These are phyloP conservation scores for Penicillium riverlandense DNA, from an alignment of 495 filamentous ascomycete species.

Conservation along the genomic window DNA sequence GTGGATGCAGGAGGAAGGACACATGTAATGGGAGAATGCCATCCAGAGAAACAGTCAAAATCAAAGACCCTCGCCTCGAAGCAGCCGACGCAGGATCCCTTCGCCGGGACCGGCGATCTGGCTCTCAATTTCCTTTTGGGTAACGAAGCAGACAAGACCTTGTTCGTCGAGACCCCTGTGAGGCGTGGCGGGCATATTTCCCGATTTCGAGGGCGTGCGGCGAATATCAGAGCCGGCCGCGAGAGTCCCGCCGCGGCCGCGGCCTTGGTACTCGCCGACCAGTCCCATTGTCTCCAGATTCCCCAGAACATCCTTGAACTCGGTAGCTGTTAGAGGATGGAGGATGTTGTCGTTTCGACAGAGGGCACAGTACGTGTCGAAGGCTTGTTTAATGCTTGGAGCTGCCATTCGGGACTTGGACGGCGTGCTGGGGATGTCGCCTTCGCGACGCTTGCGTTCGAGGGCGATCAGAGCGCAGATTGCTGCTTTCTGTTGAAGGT, in stretches of 20 bases:
- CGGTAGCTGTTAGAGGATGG: constrained; percentile 76
- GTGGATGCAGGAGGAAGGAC: too few species aligned
- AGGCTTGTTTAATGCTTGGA: constrained; percentile 72
- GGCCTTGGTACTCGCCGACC: constrained; percentile 66
- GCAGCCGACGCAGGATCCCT: constrained; percentile 38
- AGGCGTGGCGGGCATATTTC: constrained; percentile 36
- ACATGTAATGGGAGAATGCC: background rate
- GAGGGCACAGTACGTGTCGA: constrained; percentile 66
- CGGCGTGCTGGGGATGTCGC: constrained; percentile 42
- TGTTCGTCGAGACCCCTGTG: constrained; percentile 55
- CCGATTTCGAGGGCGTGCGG: constrained; percentile 53
- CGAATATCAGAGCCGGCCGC: constrained; percentile 36
- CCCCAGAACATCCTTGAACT: constrained; percentile 90
- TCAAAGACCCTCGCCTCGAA: constrained; percentile 36
- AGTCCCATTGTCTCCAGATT: constrained; percentile 80
- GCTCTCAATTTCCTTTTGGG: constrained; percentile 65
- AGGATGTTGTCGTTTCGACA: constrained; percentile 80
- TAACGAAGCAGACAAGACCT: constrained; percentile 67
- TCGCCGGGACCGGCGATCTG: constrained; percentile 64
- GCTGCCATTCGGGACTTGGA: constrained; percentile 49
- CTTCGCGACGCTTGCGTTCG: constrained; percentile 50
- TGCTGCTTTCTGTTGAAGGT: constrained; percentile 93
- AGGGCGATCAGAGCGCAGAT: constrained; percentile 80
- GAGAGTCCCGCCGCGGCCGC: constrained; percentile 56
- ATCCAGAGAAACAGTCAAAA: background rate